phyloP scores from a whole-genome alignment of 257 asterid species.

The Lycium barbarum region DNA sequence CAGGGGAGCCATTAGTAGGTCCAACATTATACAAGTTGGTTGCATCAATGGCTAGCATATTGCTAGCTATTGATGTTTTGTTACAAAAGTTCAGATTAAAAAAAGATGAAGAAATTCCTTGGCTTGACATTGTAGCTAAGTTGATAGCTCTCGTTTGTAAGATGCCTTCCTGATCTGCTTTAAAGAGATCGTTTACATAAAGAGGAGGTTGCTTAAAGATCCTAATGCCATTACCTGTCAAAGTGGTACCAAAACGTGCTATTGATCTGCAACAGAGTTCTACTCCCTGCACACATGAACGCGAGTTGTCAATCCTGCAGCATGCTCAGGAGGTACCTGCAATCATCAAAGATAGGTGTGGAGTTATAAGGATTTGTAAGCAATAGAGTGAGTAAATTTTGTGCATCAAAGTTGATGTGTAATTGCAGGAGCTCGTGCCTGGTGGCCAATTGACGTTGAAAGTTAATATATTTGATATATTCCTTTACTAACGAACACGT shows the following conservation, averaged over 20 bases:
- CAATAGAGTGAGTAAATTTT: too few relatives aligned
- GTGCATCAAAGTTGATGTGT: neutral
- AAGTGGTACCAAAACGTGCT: neutral
- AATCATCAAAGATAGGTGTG: neutral
- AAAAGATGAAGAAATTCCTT: neutral
- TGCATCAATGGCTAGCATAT: too few relatives aligned
- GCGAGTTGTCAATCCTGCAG: too few relatives aligned
- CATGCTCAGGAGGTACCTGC: neutral
- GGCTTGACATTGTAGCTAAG: neutral
- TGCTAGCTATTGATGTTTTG: too few relatives aligned
- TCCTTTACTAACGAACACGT: too few relatives aligned
- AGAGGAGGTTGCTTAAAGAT: neutral
- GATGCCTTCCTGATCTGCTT: neutral
- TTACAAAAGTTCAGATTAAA: too few relatives aligned
- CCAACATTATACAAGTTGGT: too few relatives aligned
- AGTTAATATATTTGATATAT: too few relatives aligned
- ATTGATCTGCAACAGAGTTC: neutral
- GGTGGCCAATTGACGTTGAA: neutral
- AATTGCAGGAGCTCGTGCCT: too few relatives aligned
- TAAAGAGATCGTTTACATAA: neutral
- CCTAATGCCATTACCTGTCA: neutral
- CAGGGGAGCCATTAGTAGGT: too few relatives aligned
- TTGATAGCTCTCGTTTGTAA: neutral
- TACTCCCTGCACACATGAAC: neutral
- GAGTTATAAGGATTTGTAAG: too few relatives aligned